Percentiles rank a stretch among this genome's conserved stretches.
These are phyloP conservation scores for Suhomyces bokatorum DNA, from an alignment of 1,139 yeast genomes.

Conservation along the genomic window DNA sequence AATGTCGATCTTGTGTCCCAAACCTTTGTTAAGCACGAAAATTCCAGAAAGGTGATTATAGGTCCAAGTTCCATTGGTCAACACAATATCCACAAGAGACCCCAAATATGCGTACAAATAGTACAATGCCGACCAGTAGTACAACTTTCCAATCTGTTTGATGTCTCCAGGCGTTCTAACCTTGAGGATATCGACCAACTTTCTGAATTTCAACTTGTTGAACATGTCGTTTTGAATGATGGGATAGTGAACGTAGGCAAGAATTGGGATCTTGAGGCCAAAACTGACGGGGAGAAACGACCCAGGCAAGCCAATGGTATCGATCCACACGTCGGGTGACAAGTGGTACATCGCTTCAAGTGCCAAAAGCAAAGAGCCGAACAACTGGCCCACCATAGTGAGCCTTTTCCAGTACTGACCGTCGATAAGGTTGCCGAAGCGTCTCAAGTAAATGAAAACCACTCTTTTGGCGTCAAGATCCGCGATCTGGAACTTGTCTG, in stretches of 20 bases:
- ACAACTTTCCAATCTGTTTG: slow-evolving; percentile 4
- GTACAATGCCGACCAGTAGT: slow-evolving; percentile 72
- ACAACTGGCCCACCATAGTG: slow-evolving; percentile 83
- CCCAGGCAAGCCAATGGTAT: slow-evolving; percentile 93
- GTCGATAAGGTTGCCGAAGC: slow-evolving; percentile 61
- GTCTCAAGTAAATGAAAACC: slow-evolving; percentile 68
- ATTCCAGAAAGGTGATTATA: slow-evolving; percentile 63
- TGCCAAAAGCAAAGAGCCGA: slow-evolving; percentile 71
- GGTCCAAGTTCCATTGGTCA: slow-evolving; percentile 94
- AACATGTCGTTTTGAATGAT: slow-evolving; percentile 87
- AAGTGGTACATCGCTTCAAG: slow-evolving; percentile 69
- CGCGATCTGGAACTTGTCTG: slow-evolving; percentile 61
- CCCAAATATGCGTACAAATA: slow-evolving; percentile 68
- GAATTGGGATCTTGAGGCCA: slow-evolving; percentile 66
- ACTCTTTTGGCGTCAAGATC: slow-evolving; percentile 54
- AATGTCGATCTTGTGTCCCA: slow-evolving; percentile 37
- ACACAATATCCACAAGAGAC: slow-evolving; percentile 59
- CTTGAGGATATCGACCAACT: slow-evolving; percentile 11
- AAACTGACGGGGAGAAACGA: slow-evolving; percentile 60
- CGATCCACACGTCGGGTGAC: slow-evolving; percentile 89
- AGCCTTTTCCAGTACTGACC: slow-evolving; percentile 74
- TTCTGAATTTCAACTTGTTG: slow-evolving; percentile 48
- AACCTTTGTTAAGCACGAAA: slow-evolving; percentile 48
- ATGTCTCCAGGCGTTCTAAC: slow-evolving; percentile 5
- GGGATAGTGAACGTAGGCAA: slow-evolving; percentile 93